These are phyloP conservation scores for Apiospora aurea DNA, from an alignment of 2,329 filamentous ascomycete species.

Conservation along the genomic window DNA sequence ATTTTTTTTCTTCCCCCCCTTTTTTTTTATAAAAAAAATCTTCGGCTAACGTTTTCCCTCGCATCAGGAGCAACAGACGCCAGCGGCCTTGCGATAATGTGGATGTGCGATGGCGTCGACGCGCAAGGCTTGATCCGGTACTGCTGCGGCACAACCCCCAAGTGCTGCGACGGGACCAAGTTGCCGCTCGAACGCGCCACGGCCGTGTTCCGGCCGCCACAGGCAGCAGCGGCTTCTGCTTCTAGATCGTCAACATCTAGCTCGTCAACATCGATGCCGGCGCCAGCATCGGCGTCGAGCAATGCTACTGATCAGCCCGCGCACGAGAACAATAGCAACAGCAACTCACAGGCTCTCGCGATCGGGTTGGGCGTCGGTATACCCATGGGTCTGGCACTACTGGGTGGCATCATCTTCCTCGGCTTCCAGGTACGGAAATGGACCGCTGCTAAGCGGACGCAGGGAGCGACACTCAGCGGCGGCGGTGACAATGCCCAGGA, in stretches of 20 bases:
- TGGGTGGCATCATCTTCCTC: background rate
- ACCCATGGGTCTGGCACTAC: background rate
- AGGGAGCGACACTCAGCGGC: background rate
- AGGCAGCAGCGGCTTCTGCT: background rate
- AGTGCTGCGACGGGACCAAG: too few relatives aligned
- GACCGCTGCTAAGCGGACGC: background rate
- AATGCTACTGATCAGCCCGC: background rate
- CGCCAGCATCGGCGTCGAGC: too few relatives aligned
- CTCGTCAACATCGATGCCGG: background rate
- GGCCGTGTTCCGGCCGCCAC: background rate
- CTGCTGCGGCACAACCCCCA: too few relatives aligned
- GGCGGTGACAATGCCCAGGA: too few relatives aligned
- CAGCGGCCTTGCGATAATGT: too few relatives aligned
- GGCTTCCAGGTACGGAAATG: background rate
- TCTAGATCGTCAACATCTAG: background rate
- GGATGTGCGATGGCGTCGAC: too few relatives aligned
- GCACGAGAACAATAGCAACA: background rate
- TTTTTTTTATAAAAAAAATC: too few relatives aligned
- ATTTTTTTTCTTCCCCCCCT: too few relatives aligned
- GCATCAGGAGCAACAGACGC: too few relatives aligned
- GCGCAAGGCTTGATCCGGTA: too few relatives aligned
- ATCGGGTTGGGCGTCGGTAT: background rate
- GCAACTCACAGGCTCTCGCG: background rate
- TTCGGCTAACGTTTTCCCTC: too few relatives aligned
- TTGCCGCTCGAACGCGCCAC: too few relatives aligned